These are phyloP conservation scores for Trypanosoma platydactyli DNA, from an alignment of 208 protist genomes.

Conservation along the genomic window DNA sequence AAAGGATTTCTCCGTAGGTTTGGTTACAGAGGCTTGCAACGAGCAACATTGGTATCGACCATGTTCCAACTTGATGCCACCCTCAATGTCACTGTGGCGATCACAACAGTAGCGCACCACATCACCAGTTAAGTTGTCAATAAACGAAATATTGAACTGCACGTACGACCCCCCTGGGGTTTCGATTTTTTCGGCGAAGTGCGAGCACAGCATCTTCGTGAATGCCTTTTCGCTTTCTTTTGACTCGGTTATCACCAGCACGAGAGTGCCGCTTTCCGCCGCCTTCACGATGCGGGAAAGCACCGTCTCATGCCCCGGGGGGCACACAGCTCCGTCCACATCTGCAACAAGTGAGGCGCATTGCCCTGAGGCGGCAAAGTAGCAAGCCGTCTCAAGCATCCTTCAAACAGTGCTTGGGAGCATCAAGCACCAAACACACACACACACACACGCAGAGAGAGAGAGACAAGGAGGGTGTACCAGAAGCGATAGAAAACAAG, in stretches of 20 bases:
- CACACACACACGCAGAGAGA: no score
- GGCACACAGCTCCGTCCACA: slow-evolving; percentile 33
- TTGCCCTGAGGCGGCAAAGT: slow-evolving; percentile 36
- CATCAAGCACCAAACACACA: not conserved
- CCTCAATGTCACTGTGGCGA: slow-evolving; percentile 49
- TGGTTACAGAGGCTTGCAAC: slow-evolving; percentile 40
- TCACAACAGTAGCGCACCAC: slow-evolving; percentile 65
- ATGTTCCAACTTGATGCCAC: slow-evolving; percentile 54
- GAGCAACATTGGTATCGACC: slow-evolving; percentile 41
- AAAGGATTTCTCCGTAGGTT: slow-evolving; percentile 45
- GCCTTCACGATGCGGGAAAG: slow-evolving; percentile 36
- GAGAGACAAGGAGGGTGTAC: no score
- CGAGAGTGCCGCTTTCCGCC: slow-evolving; percentile 35
- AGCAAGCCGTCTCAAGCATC: slow-evolving; percentile 37
- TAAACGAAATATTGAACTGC: slow-evolving; percentile 61
- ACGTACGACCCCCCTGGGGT: slow-evolving; percentile 32
- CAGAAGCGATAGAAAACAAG: no score
- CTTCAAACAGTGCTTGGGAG: not conserved
- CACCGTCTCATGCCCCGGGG: slow-evolving; percentile 22
- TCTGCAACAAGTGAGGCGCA: slow-evolving; percentile 2
- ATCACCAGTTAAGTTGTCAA: slow-evolving; percentile 44
- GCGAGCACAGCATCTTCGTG: slow-evolving; percentile 44
- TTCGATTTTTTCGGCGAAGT: slow-evolving; percentile 39
- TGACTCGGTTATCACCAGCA: slow-evolving; percentile 37
- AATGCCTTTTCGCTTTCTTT: slow-evolving; percentile 31